Evolutionary conservation across 352 stramenopile genomes (phyloP), one percentile per base, ranked within the genome.

Genomic region (Phytophthora pisi): DNA sequence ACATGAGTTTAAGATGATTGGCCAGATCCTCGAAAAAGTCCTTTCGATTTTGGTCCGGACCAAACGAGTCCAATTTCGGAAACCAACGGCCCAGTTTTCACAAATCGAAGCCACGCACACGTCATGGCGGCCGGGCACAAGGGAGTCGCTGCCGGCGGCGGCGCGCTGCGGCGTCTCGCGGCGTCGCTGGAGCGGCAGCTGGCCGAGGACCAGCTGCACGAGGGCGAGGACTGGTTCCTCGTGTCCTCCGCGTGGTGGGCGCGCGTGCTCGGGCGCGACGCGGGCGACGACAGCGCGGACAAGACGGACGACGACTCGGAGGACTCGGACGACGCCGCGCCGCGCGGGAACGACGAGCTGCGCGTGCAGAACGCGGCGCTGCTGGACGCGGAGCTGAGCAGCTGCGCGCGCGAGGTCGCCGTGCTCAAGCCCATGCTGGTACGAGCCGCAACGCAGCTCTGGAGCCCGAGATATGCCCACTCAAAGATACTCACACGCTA

Each of bases 191-290:
- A 82, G 62, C 68, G 11, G 0, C 62, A 81, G 26, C 51, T 84
- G 49, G 30, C 20, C 15, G 64, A 78, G 47, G 77, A 80, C n/a
- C 72, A 66, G 47, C 66, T 93, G 10, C 54, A 59, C 3, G 75
- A 81, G 23, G 84, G 86, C n/a, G 75, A 86, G 9, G 38, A 77
- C 4, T 93, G 86, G 86, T 93, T 77, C 60, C 51, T 93, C 9
- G 81, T 93, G 18, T 68, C 77, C 1, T 62, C 43, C 28, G 23
- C 40, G 15, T 93, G 86, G 86, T 93, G 86, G 86, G 64, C 65
- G 46, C 55, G 70, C 38, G 69, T 82, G 20, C 58, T 90, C 18
- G 61, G 66, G 20, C 42, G 34, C 43, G 50, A 62, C 38, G 64
- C 72, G 47, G 58, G 56, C 52, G 75, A 81, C 50, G 62, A 61